Evolutionary conservation across 768 basidiomycete genomes (phyloP).

Genomic region (Steccherinum ochraceum): DNA sequence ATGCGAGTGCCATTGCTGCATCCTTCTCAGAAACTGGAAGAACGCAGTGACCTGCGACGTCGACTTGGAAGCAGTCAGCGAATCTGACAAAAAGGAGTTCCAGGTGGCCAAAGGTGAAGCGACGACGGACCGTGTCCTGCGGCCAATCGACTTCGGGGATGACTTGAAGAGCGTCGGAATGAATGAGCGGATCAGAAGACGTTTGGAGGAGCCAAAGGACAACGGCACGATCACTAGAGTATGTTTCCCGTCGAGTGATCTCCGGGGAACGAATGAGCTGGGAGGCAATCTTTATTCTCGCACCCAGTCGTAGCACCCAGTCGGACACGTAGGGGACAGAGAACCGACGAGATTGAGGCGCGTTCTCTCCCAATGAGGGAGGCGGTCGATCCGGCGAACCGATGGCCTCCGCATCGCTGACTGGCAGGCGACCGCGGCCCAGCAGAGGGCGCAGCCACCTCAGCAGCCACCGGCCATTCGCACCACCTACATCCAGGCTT

Average conservation of each 20-base stretch:
- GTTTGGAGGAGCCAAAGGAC: constrained; percentile 17
- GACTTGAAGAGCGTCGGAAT: constrained; percentile 6
- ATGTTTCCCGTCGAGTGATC: constrained; percentile 5
- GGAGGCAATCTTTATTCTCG: too few species aligned
- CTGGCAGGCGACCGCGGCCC: too few species aligned
- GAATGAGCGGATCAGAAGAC: constrained; percentile 14
- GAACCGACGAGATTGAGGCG: neutral
- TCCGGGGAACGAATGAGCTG: too few species aligned
- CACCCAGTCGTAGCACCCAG: neutral
- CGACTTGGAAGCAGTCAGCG: neutral
- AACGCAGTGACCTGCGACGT: neutral
- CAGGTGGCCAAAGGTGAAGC: neutral
- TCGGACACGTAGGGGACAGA: neutral
- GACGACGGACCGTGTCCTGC: neutral
- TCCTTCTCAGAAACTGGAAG: neutral
- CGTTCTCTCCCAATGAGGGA: neutral
- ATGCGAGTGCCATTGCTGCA: neutral
- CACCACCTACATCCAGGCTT: too few species aligned
- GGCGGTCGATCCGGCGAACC: too few species aligned
- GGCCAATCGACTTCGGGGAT: constrained; percentile 14
- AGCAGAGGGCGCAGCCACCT: neutral
- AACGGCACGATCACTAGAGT: constrained; percentile 10
- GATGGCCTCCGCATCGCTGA: neutral
- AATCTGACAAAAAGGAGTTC: neutral
- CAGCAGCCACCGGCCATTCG: too few species aligned